Evolutionary conservation across 2,329 filamentous ascomycete species (phyloP), one percentile per base, ranked within the genome.

Genomic region (Drechslerella coelobrocha): DNA sequence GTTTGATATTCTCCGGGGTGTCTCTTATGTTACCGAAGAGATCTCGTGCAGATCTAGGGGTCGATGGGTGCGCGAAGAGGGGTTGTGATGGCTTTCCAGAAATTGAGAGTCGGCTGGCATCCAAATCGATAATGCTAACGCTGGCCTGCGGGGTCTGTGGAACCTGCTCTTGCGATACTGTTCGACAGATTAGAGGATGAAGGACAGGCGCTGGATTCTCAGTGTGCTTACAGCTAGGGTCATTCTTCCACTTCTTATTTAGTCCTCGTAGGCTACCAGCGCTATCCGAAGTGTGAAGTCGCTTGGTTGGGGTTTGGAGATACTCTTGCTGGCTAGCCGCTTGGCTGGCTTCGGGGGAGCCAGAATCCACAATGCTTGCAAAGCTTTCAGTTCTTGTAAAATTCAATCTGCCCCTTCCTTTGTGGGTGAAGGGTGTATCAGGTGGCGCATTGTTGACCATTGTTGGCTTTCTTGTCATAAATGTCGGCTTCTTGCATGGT

Each of bases 401-500:
- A n/a, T 81, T 80, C 23, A 78, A 57, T 24, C 75, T 77, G 50
- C 81, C 81, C 41, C 75, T 79, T 10, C 84, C 81, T 34, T 86
- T 82, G 6, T 84, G 83, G 75, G 88, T 88, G 77, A 94, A 92
- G 0, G 93, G 92, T 0, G 91, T 94, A 59, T 6, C 89, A 52
- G 81, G 78, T 10, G 87, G 86, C 79, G 85, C 85, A 55, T 63
- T 71, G 39, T 45, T 71, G n/a, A 71, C 39, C 66, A 63, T 63
- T 6, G 27, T 71, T 7, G 66, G 66, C n/a, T 71, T 71, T 23
- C 66, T 71, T n/a, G 89, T 86, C 75, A 89, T 83, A 80, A 92
- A 86, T 63, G 88, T 81, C 74, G 89, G 88, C 77, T 94, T 92
- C 81, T 97, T 99, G 80, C 94, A 97, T 0, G 94, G 94, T 0